phyloP scores from a whole-genome alignment of 140 eudicot species.

The Flaveria floridana region DNA sequence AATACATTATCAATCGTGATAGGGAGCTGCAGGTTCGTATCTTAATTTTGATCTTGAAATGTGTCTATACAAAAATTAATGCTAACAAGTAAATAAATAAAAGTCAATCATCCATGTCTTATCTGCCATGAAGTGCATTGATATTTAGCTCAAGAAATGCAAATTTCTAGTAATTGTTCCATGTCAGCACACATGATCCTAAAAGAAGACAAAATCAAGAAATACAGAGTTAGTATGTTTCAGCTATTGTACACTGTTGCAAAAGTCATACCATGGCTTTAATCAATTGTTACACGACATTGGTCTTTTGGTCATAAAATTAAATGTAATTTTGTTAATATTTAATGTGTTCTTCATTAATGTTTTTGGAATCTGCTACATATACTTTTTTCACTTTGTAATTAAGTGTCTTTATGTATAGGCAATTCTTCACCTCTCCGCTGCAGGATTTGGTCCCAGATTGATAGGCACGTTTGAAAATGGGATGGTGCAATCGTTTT shows the following conservation, averaged over 20 bases:
- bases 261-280: neutral
- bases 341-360: neutral
- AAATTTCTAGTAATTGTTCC: neutral
- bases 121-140: neutral
- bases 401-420: constrained; percentile 37
- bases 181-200: neutral
- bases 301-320: neutral
- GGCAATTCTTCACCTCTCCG: constrained; percentile 87
- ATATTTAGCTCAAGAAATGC: neutral
- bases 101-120: constrained; percentile 7
- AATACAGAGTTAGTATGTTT: neutral
- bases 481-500: constrained; percentile 96
- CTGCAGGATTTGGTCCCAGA: constrained; percentile 97
- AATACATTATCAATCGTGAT: constrained; percentile 80
- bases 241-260: neutral
- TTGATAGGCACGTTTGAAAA: constrained; percentile 83
- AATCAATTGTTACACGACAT: neutral
- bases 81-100: neutral
- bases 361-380: neutral
- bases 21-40: constrained; percentile 70
- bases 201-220: neutral
- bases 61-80: neutral
- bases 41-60: constrained; percentile 17
- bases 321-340: too few species aligned
- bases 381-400: constrained; percentile 18